Conservation (phyloP, 805 yeast species). For the Spathaspora arborariae region DNA sequence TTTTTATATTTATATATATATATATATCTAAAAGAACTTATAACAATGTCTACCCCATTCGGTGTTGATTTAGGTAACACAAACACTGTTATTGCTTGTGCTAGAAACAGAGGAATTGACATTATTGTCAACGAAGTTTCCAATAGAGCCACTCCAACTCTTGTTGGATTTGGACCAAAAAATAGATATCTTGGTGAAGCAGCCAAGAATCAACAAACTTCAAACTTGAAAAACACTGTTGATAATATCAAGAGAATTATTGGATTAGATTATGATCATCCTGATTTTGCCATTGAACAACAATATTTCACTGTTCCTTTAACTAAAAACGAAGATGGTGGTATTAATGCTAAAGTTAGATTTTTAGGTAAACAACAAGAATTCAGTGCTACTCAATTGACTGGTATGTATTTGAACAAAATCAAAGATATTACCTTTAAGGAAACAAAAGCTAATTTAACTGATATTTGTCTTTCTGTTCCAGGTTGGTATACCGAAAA, state of each 20-base stretch:
- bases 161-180: conserved; percentile 88
- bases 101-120: conserved; percentile 98
- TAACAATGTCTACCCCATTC: conserved; percentile 87
- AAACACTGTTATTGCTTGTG: conserved; percentile 90
- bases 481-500: conserved; percentile 97
- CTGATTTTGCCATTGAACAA: conserved; percentile 73
- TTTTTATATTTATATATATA: background rate
- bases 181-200: conserved; percentile 92
- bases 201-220: conserved; percentile 94
- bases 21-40: background rate
- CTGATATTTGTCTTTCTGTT: conserved; percentile 89
- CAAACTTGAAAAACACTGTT: conserved; percentile 94
- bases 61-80: conserved; percentile 98
- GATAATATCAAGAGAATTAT: conserved; percentile 90
- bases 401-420: conserved; percentile 93
- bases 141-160: conserved; percentile 89
- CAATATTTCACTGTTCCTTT: conserved; percentile 71
- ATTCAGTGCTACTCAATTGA: conserved; percentile 84
- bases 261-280: conserved; percentile 71
- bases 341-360: conserved; percentile 81
- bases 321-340: conserved; percentile 65
- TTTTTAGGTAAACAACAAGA: conserved; percentile 73
- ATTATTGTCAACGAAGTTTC: conserved; percentile 98
- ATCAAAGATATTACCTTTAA: conserved; percentile 72
- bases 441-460: conserved; percentile 79